Evolutionary conservation across 1,139 yeast species (phyloP), one percentile per base, ranked within the genome.

Genomic region (Hemisphaericaspora subhashii): DNA sequence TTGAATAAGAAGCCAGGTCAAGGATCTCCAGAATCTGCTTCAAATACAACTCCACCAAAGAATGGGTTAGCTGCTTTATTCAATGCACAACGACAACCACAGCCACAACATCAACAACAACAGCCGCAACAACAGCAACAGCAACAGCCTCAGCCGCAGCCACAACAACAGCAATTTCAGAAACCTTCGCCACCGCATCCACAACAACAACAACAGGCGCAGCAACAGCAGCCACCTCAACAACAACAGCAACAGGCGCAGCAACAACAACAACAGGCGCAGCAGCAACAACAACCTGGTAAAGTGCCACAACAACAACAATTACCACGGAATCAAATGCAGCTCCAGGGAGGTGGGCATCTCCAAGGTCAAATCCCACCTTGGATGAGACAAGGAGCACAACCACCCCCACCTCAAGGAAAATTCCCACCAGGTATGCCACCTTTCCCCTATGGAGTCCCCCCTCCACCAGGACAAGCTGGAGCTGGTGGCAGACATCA

Each of bases 1-100:
- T 57, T 79, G 52, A 64, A 62, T 35, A 77, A 72, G 50, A 57
- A 61, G 35, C 33, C 33, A 16, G 29, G 29, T 17, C 33, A 35
- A 24, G 33, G 25, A 5, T 23, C 36, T 3, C 28, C 35, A 14
- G 31, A 33, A 16, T 14, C 31, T 32, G 24, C 50, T 27, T 20
- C 47, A 21, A 15, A 44, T 33, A 27, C 51, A 34, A 37, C 52
- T 29, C 40, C 47, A 1, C 34, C 26, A 17, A 36, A 33, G 24
- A 39, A 35, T 13, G 44, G 40, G 8, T 30, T 40, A 31, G 33
- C 35, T 22, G 35, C 40, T 21, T 38, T 43, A 20, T 36, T 41
- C 21, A 26, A 20, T 13, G 15, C 18, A 10, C 31, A 23, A 20
- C 28, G 24, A 17, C 33, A 41, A 32, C 16, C 16, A 14, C 24